Base-by-base conservation (phyloP, 2,329 filamentous ascomycete species). In the Cytospora piceicola region DNA sequence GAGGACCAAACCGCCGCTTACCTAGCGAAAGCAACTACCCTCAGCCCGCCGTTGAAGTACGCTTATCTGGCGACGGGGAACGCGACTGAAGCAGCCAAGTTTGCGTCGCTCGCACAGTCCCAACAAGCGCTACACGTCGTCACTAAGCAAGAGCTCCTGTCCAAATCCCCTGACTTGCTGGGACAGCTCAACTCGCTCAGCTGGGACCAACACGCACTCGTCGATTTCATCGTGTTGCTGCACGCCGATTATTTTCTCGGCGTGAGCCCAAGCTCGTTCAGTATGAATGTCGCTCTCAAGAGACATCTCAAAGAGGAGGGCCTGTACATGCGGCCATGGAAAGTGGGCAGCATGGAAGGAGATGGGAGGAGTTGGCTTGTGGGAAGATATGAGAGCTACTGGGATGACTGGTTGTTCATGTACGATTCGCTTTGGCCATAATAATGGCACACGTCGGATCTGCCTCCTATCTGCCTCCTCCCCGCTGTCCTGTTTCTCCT, bases 341-440 rank as follows among this genome's bases (percentile, higher is more conserved):
- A 73, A 69, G 72, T 77, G n/a, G 78, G 77, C 14, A 76, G 75
- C 2, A 77, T 78, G 2, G 49, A 59, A 24, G 79, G 79, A 1
- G 80, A 83, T 63, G 76, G 75, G 1, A 71, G 76, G 32, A 81
- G 78, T 27, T 79, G 78, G 69, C 72, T 83, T 14, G 75, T 81
- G 22, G 81, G 81, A 0, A 76, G 76, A 27, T 82, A 80, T 53
- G 76, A 79, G 6, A 75, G 74, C 54, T 83, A 82, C 71, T 83
- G 77, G 77, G 77, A 78, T 15, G 79, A 81, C 66, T 83, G 80
- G 80, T 74, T 82, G 65, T 83, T 80, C 68, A 80, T 83, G 76
- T 81, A 75, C 70, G 79, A 81, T 61, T 77, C 78, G 5, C 72
- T 81, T 70, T 81, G 79, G 79, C 78, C 78, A n/a, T 78, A 63